Conservation (phyloP, 495 filamentous ascomycete genomes). For the Lepidopterella palustris region DNA sequence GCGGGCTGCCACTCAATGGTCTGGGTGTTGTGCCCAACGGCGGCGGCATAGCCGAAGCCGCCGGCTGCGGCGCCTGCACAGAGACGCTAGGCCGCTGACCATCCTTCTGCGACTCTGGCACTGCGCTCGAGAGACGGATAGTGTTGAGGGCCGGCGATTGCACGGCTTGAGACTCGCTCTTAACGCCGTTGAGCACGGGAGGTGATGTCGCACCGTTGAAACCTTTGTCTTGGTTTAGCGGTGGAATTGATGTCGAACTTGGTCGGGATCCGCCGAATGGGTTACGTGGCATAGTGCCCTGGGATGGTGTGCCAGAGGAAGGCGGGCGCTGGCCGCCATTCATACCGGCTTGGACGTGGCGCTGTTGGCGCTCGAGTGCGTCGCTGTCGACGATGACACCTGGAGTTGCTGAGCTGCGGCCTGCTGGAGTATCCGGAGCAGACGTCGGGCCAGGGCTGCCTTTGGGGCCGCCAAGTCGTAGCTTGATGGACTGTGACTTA, state of each 20-base stretch:
- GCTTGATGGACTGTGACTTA: slow-evolving; percentile 25
- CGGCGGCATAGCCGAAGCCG: slow-evolving; percentile 17
- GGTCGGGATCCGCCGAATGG: slow-evolving; percentile 28
- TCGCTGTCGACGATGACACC: slow-evolving; percentile 47
- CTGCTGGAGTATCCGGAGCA: slow-evolving; percentile 31
- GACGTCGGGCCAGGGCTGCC: slow-evolving; percentile 40
- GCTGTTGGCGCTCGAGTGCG: slow-evolving; percentile 44
- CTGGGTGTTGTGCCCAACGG: slow-evolving; percentile 11
- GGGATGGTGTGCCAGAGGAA: slow-evolving; percentile 24
- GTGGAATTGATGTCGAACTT: slow-evolving; percentile 18
- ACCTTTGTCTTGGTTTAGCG: slow-evolving; percentile 2
- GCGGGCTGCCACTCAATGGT: slow-evolving; percentile 27
- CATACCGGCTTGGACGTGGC: slow-evolving; percentile 43
- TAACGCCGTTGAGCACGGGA: slow-evolving; percentile 28
- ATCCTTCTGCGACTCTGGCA: slow-evolving; percentile 11
- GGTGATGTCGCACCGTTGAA: slow-evolving; percentile 23
- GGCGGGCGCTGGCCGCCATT: slow-evolving; percentile 35
- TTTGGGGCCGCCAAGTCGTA: slow-evolving; percentile 39
- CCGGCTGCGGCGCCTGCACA: slow-evolving; percentile 6
- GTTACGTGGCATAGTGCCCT: slow-evolving; percentile 16
- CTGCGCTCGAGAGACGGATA: slow-evolving; percentile 19
- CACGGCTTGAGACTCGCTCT: slow-evolving; percentile 29
- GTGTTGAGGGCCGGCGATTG: slow-evolving; percentile 31
- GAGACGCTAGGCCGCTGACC: slow-evolving; percentile 15
- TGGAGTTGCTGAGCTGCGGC: slow-evolving; percentile 32